Percentiles rank a stretch among this genome's conserved stretches.
Evolutionary conservation across 2,329 filamentous ascomycete species (phyloP).

Genomic region (Aspergillus vadensis): DNA sequence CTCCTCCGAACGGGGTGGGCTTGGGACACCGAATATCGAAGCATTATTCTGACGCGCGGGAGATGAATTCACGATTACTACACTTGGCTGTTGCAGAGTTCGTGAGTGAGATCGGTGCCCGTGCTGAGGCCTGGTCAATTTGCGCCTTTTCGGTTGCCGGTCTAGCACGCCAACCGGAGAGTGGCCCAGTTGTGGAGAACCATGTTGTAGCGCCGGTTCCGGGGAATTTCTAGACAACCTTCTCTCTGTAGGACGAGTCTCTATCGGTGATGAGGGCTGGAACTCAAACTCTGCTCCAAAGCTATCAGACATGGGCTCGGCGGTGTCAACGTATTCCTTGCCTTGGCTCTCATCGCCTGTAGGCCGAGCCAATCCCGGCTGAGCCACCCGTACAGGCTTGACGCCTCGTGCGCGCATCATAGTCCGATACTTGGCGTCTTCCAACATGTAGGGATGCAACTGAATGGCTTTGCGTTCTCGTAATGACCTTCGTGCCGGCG

Average conservation of each 20-base stretch:
- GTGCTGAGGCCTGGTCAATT: constrained; percentile 28
- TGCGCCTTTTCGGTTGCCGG: constrained; percentile 40
- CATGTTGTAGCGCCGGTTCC: background rate
- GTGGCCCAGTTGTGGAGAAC: constrained; percentile 4
- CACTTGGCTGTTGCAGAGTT: constrained; percentile 21
- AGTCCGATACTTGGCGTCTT: constrained; percentile 47
- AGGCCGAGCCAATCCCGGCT: constrained; percentile 16
- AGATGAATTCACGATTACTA: constrained; percentile 31
- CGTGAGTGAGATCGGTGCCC: constrained; percentile 13
- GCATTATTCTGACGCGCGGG: constrained; percentile 8
- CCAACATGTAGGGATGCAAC: constrained; percentile 51
- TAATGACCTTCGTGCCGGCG: constrained; percentile 37
- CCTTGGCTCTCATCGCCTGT: constrained; percentile 34
- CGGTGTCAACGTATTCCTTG: constrained; percentile 36
- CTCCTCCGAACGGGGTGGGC: constrained; percentile 42
- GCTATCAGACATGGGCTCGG: constrained; percentile 36
- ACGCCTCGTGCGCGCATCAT: constrained; percentile 46
- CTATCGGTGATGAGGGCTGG: constrained; percentile 30
- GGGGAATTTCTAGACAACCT: background rate
- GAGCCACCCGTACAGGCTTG: constrained; percentile 42
- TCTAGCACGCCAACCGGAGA: constrained; percentile 3
- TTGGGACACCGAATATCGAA: constrained; percentile 39
- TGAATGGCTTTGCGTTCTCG: constrained; percentile 52
- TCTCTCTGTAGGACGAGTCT: constrained; percentile 9
- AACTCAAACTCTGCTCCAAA: constrained; percentile 34